A percentile compares a stretch with the other conserved stretches of the same genome.
These are phyloP conservation scores for Pyrrhoderma noxium DNA, from an alignment of 1,284 basidiomycete genomes.

Conservation along the genomic window DNA sequence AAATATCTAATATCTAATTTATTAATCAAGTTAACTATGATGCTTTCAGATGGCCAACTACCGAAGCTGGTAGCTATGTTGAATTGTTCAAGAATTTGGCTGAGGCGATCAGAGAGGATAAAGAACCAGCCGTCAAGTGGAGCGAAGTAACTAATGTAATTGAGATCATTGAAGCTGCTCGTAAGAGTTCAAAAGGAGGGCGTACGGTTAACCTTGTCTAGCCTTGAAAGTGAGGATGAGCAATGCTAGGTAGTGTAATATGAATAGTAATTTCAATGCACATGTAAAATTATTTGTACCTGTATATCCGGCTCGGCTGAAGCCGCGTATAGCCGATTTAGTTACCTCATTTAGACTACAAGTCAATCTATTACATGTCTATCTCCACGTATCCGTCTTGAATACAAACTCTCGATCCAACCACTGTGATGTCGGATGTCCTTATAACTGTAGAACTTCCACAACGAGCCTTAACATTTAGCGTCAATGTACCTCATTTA, in stretches of 20 bases:
- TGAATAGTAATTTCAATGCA: too few species aligned
- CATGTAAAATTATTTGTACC: too few species aligned
- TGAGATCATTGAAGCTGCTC: slow-evolving; percentile 67
- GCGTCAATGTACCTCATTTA: slow-evolving; percentile 40
- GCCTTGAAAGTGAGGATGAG: neutral
- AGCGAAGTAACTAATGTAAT: slow-evolving; percentile 61
- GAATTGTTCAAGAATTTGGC: slow-evolving; percentile 62
- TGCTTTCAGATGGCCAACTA: slow-evolving; percentile 52
- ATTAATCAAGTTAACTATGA: slow-evolving; percentile 1
- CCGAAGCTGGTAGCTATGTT: slow-evolving; percentile 50
- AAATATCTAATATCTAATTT: neutral
- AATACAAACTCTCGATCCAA: too few species aligned
- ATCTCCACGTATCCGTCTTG: neutral
- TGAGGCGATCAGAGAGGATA: slow-evolving; percentile 48
- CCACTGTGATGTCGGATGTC: slow-evolving; percentile 33
- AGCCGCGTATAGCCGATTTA: too few species aligned
- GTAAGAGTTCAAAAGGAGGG: slow-evolving; percentile 55
- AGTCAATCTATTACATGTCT: slow-evolving; percentile 1
- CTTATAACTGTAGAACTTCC: slow-evolving; percentile 65
- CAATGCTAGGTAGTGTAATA: neutral
- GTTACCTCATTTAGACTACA: too few species aligned
- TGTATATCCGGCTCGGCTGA: too few species aligned
- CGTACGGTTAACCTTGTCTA: slow-evolving; percentile 31
- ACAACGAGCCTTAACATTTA: slow-evolving; percentile 61
- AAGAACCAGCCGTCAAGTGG: slow-evolving; percentile 57